These are phyloP conservation scores for Geum urbanum DNA, from an alignment of 306 rosid genomes.

Conservation along the genomic window DNA sequence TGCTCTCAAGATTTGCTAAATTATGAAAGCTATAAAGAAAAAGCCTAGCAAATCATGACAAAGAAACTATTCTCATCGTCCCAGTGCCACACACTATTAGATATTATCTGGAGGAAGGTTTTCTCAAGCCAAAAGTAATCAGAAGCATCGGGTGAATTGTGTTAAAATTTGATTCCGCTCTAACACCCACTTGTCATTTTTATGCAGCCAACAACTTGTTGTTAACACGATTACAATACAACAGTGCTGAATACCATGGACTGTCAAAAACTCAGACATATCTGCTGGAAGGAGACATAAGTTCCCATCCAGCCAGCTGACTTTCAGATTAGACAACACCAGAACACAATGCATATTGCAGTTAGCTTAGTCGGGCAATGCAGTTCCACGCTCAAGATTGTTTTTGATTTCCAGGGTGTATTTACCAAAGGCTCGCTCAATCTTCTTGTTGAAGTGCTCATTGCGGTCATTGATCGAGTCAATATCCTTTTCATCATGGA, in stretches of 20 bases:
- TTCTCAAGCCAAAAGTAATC: not conserved
- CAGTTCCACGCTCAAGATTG: conserved; percentile 99
- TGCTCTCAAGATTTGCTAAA: too few relatives aligned
- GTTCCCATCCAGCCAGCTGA: not conserved
- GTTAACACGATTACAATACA: not conserved
- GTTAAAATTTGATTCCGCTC: not conserved
- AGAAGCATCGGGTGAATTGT: not conserved
- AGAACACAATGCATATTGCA: not conserved
- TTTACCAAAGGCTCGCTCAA: conserved; percentile 95
- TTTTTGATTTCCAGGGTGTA: conserved; percentile 96
- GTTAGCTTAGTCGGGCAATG: conserved; percentile 72
- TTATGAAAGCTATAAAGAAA: not conserved
- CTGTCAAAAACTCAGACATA: not conserved
- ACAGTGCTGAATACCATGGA: not conserved
- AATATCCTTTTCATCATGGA: conserved; percentile 91
- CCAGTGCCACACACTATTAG: not conserved
- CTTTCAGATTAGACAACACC: conserved; percentile 1
- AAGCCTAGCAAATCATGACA: conserved; percentile 1
- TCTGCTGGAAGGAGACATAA: not conserved
- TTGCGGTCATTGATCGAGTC: conserved; percentile 97
- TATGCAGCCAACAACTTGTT: not conserved
- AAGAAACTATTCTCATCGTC: not conserved
- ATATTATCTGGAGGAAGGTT: not conserved
- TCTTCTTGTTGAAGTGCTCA: conserved; percentile 97
- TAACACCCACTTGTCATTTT: not conserved